Base-by-base conservation (phyloP, 2,329 filamentous ascomycete genomes). In the Phialophora tarda region DNA sequence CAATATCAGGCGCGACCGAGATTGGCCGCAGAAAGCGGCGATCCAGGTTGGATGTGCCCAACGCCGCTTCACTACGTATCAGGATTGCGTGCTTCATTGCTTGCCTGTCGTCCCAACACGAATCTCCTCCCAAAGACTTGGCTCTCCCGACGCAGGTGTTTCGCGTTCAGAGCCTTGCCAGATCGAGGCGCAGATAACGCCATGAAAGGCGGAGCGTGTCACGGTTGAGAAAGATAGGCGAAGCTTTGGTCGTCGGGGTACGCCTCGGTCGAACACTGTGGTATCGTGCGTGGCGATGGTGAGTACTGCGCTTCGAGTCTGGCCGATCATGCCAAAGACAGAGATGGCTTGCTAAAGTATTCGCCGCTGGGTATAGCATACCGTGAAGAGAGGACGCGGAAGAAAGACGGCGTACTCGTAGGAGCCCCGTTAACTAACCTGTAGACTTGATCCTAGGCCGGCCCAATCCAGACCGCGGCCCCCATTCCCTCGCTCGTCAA, bases 151-250 rank as follows among this genome's bases (percentile, higher is more conserved):
- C 53, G 61, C 54, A 58, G 38, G 26, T 30, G 64, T 66, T 66
- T 63, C 64, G 64, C 59, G 64, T 66, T 41, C 34, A 28, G 54
- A 47, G 54, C 61, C 61, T 47, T 66, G 59, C 64, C 64, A 23
- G 47, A 66, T 63, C n/a, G 63, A 66, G 64, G 41, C 55, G 44
- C 38, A 41, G n/a, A 61, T 30, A 26, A 66, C 34, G 61, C 61
- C 58, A 51, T 56, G 48, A 26, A 51, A 51, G 23, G 48, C 48
- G 24, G 44, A 51, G 48, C 48, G 48, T 51, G 38, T 59, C 41
- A 44, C 23, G 23, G 32, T 32, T 14, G 51, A 62, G 34, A 59
- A 30, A 54, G 59, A 62, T 56, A 38, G 60, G 50, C 34, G 32
- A 44, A 34, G 24, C 23, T 58, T 38, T 47, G 6, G 53, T 63